Base-by-base conservation (phyloP, 495 filamentous ascomycete genomes). In the Immersiella caudata region DNA sequence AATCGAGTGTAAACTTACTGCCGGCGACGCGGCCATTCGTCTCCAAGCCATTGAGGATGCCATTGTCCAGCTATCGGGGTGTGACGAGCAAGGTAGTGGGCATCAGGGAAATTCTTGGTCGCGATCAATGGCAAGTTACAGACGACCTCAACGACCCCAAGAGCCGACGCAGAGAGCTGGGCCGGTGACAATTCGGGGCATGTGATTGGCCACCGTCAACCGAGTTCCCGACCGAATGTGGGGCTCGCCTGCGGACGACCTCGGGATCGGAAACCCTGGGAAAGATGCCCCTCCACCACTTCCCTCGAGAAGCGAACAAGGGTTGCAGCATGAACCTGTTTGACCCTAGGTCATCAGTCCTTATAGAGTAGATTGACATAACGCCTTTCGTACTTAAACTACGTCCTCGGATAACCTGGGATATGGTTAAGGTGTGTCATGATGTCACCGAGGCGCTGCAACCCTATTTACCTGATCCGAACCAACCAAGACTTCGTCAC, bases 41-140 rank as follows among this genome's bases (percentile, higher is more conserved):
- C 80, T 83, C 78, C 80, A 69, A 73, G 81, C 81, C 81, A 83
- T 82, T 79, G 82, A 81, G 62, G 82, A 81, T 67, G 81, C 81
- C 82, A 84, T 83, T 74, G 77, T 78, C 67, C 52, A 68, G 70
- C 70, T 69, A 74, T 65, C 63, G 68, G 62, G 63, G 71, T 71
- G 57, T 67, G 65, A 66, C 49, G 67, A 64, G 67, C 46, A 66
- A 74, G 68, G 54, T 61, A 64, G 71, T 69, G 71, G 62, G 68
- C 68, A 73, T 74, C 70, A 71, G 61, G 58, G 68, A 72, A 72
- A 75, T 69, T 68, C 33, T 51, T 46, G 29, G 58, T 27, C 33
- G 16, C 22, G 24, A 50, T 65, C 22, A 62, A 46, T 33, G 29
- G 60, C 60, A 36, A 58, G 62, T 26, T 25, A 33, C 24, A n/a